Conservation (phyloP, 768 basidiomycete genomes). For the Astraeus odoratus region DNA sequence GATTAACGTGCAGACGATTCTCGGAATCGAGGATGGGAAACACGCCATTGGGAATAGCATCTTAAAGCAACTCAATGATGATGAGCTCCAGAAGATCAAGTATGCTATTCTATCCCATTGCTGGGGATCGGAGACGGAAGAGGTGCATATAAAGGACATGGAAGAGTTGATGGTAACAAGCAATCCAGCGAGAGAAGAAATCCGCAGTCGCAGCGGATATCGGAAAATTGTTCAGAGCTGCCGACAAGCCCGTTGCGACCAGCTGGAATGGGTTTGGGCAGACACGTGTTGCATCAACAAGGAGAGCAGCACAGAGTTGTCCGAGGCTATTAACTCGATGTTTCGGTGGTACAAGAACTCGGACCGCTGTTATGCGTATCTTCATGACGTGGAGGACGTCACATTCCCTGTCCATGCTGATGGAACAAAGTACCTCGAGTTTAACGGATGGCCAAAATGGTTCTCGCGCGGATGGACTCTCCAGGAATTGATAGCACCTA, state of each 20-base stretch:
- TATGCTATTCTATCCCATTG: too few relatives aligned
- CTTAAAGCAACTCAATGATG: too few relatives aligned
- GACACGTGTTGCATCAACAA: neutral
- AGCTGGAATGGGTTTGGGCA: neutral
- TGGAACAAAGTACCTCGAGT: neutral
- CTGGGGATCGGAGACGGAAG: too few relatives aligned
- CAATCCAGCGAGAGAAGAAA: too few relatives aligned
- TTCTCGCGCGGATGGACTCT: neutral
- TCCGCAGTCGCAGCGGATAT: neutral
- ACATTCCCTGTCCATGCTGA: neutral
- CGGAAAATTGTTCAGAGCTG: neutral
- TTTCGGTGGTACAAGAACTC: neutral
- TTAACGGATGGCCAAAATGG: neutral
- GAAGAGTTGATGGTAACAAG: too few relatives aligned
- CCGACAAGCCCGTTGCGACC: neutral
- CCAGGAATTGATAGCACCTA: neutral
- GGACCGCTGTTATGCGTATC: neutral
- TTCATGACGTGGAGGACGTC: neutral
- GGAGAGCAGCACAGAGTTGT: neutral
- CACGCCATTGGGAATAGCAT: too few relatives aligned
- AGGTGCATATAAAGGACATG: too few relatives aligned
- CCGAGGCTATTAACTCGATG: neutral
- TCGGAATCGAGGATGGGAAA: too few relatives aligned
- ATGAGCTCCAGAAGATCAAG: too few relatives aligned
- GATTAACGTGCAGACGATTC: too few relatives aligned